Base-by-base conservation (phyloP, 352 stramenopile genomes). In the Phytophthora cactorum region DNA sequence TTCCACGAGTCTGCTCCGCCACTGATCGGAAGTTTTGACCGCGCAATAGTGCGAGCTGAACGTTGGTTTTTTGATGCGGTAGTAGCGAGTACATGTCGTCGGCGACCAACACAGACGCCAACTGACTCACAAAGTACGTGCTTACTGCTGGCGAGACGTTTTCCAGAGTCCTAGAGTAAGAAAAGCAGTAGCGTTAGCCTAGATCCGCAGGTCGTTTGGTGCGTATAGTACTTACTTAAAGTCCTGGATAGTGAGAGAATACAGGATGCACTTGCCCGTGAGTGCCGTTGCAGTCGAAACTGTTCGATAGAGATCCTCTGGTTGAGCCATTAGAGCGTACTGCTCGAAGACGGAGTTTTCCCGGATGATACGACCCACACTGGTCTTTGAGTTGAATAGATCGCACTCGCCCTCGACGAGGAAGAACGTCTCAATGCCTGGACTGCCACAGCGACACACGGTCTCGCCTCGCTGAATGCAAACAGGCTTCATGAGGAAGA, bases 371-470 rank as follows among this genome's bases (percentile, higher is more conserved):
- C 86, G 79, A 6, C 81, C 84, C 11, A 79, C 54, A 14, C 76
- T 73, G 1, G 84, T 89, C 47, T 81, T 61, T 3, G 86, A 89
- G 55, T 96, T 92, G 34, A 94, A 58, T 34, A 94, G 70, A 60
- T 94, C 86, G 47, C 88, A 96, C 64, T 94, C 80, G 34, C 88
- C 88, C 47, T 94, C 88, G 25, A 96, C 82, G 10, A 96, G 72
- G 46, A 96, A 96, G 63, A 90, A 96, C 66, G 91, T 94, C 59
- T 96, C 88, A 8, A 74, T 81, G 25, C 88, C 86, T 5, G 88
- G 86, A 12, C 78, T 86, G 8, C 82, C 85, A 12, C 76, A 86
- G 29, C 81, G 86, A 70, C 88, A 96, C 2, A 96, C 82, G 32
- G 85, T 91, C 62, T 96, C 88, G 22, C 77, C 78, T 27, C 75